Evolutionary conservation across 306 rosid genomes (phyloP).

Genomic region (Rosa chinensis): DNA sequence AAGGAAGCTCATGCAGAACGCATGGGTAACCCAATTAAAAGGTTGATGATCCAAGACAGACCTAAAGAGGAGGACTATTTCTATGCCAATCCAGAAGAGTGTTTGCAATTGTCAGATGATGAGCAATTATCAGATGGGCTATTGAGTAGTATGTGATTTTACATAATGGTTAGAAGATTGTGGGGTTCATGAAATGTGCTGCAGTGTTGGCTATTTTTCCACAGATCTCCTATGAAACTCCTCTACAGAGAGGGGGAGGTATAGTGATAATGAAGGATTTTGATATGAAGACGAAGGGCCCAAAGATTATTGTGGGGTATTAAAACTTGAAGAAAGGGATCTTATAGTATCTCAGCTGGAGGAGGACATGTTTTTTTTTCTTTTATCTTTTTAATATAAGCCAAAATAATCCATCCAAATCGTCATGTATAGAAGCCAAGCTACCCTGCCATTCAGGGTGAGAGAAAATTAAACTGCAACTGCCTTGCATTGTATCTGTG

Average conservation of each 20-base stretch:
- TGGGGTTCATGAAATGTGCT: constrained; percentile 37
- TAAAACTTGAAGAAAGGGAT: constrained; percentile 39
- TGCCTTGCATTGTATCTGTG: constrained; percentile 45
- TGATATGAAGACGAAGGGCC: constrained; percentile 33
- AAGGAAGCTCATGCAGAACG: constrained; percentile 74
- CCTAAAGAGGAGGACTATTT: constrained; percentile 98
- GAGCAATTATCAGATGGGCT: constrained; percentile 40
- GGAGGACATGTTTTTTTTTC: constrained; percentile 41
- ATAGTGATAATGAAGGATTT: constrained; percentile 40
- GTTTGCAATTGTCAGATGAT: constrained; percentile 50
- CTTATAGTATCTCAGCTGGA: constrained; percentile 41
- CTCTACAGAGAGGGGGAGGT: constrained; percentile 31
- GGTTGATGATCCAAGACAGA: constrained; percentile 69
- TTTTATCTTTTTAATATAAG: constrained; percentile 31
- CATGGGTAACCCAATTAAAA: constrained; percentile 73
- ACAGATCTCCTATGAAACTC: constrained; percentile 33
- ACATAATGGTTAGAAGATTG: constrained; percentile 27
- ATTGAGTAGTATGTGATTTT: constrained; percentile 56
- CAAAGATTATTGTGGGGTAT: constrained; percentile 38
- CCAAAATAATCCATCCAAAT: constrained; percentile 65
- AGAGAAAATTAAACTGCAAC: constrained; percentile 45
- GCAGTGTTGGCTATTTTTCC: constrained; percentile 49
- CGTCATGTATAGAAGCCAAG: constrained; percentile 74
- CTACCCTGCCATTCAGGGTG: constrained; percentile 81
- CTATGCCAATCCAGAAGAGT: constrained; percentile 90